Evolutionary conservation across 805 yeast genomes (phyloP).

Genomic region (Yarrowia sp.): DNA sequence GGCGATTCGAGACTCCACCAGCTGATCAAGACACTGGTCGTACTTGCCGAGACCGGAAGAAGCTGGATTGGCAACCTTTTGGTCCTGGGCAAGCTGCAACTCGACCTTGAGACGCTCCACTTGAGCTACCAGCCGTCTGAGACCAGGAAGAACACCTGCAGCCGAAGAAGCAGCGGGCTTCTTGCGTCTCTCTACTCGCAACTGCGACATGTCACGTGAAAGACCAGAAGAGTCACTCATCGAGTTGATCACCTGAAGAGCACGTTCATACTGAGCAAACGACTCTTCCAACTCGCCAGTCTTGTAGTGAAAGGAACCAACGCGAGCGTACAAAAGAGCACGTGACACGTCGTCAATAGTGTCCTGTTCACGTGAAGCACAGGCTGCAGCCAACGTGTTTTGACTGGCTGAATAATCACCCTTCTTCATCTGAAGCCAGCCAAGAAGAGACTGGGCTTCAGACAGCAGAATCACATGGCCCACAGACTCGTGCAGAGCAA

Average conservation of each 20-base stretch:
- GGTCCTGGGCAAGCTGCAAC: neutral
- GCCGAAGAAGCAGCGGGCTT: neutral
- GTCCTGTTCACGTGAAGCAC: neutral
- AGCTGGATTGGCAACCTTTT: neutral
- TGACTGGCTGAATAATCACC: neutral
- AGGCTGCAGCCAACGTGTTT: neutral
- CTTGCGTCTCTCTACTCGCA: slow-evolving; percentile 9
- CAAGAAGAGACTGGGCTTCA: neutral
- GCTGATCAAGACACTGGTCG: slow-evolving; percentile 2
- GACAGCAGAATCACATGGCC: neutral
- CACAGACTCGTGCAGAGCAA: neutral
- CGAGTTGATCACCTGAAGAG: neutral
- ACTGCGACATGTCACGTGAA: slow-evolving; percentile 12
- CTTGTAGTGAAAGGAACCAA: neutral
- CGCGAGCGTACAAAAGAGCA: neutral
- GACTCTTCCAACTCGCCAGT: neutral
- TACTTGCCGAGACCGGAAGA: neutral
- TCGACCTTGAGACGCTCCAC: slow-evolving; percentile 1
- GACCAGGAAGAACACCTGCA: neutral
- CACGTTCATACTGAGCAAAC: neutral
- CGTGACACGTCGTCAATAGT: neutral
- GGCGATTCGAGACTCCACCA: neutral
- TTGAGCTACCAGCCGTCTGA: neutral
- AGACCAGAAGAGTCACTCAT: neutral
- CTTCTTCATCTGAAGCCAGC: neutral